A percentile compares a stretch with the other conserved stretches of the same genome.
phyloP scores from a whole-genome alignment of 176 grass and related monocot species.

The Musa itinerans region DNA sequence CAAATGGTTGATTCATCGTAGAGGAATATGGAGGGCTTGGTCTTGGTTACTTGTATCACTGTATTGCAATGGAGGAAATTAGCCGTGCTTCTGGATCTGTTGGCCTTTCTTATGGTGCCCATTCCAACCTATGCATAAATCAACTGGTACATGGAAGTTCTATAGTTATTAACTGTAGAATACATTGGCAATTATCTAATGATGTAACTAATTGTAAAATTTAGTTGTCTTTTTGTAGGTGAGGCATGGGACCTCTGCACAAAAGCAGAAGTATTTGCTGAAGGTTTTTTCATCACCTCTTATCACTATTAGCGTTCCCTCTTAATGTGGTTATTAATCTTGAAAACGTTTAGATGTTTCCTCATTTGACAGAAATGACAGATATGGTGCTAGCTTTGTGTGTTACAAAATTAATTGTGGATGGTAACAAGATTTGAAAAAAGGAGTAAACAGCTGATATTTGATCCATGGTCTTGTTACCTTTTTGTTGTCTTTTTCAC shows the following conservation, averaged over 20 bases:
- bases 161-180: neutral
- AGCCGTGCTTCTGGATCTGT: constrained; percentile 84
- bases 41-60: constrained; percentile 88
- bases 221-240: constrained; percentile 45
- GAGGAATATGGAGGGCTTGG: constrained; percentile 93
- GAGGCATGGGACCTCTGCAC: constrained; percentile 51
- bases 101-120: constrained; percentile 88
- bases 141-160: constrained; percentile 51
- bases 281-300: constrained; percentile 34
- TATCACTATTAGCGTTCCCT: neutral
- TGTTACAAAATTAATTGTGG: neutral
- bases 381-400: neutral
- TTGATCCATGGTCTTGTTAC: neutral
- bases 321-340: neutral
- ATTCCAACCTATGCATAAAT: constrained; percentile 93
- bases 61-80: constrained; percentile 98
- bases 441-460: neutral
- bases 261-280: constrained; percentile 72
- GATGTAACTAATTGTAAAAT: neutral
- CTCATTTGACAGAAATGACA: neutral
- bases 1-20: constrained; percentile 14
- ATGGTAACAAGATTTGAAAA: neutral
- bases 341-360: neutral
- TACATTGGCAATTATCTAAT: neutral
- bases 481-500: neutral